Evolutionary conservation across 2,329 filamentous ascomycete genomes (phyloP).

Genomic region (Spiromastix sp.): DNA sequence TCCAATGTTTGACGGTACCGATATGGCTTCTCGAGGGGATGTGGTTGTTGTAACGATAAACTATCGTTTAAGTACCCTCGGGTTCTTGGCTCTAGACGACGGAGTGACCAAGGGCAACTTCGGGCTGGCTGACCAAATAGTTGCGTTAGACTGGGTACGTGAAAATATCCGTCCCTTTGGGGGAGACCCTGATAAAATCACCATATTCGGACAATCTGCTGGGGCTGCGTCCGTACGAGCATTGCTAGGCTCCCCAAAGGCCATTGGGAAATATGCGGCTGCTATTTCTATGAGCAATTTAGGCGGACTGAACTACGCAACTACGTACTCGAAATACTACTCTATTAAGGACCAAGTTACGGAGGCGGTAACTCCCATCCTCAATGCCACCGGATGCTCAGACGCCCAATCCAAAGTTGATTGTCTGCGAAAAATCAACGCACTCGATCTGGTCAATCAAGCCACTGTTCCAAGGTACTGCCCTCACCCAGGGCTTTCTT

Average conservation of each 20-base stretch:
- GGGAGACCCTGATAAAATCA: slow-evolving; percentile 30
- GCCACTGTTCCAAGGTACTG: slow-evolving; percentile 32
- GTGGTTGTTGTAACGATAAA: slow-evolving; percentile 39
- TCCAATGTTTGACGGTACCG: slow-evolving; percentile 40
- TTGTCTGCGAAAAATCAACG: slow-evolving; percentile 41
- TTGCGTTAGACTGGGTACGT: slow-evolving; percentile 29
- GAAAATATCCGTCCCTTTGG: slow-evolving; percentile 33
- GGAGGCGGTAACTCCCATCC: slow-evolving; percentile 38
- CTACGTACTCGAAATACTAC: slow-evolving; percentile 46
- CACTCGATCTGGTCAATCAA: slow-evolving; percentile 8
- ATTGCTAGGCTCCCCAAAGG: slow-evolving; percentile 8
- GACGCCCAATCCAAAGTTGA: slow-evolving; percentile 30
- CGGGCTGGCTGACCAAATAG: slow-evolving; percentile 39
- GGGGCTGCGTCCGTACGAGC: slow-evolving; percentile 19
- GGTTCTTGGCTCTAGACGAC: slow-evolving; percentile 41
- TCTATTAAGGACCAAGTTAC: slow-evolving; percentile 43
- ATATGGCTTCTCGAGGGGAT: slow-evolving; percentile 17
- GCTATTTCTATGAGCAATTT: slow-evolving; percentile 8
- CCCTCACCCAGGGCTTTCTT: neutral
- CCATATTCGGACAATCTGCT: slow-evolving; percentile 39
- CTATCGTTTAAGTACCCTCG: slow-evolving; percentile 37
- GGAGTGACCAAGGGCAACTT: slow-evolving; percentile 38
- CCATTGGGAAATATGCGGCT: slow-evolving; percentile 12
- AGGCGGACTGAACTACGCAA: slow-evolving; percentile 34
- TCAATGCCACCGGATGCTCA: slow-evolving; percentile 39